Evolutionary conservation across 148 eudicot species (phyloP).

Genomic region (Fagopyrum tataricum): DNA sequence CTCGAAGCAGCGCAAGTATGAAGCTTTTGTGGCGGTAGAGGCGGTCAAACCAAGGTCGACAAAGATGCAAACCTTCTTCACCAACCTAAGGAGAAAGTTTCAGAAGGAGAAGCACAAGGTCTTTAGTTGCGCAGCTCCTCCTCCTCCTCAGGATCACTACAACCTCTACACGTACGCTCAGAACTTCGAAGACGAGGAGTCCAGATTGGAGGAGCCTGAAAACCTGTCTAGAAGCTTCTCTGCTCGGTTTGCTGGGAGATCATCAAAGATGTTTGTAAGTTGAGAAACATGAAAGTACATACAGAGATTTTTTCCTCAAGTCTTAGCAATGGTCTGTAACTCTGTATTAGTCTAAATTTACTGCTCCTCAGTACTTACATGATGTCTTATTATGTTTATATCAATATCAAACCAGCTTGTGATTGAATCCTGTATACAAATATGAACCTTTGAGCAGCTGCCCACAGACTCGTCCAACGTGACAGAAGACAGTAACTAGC

Average conservation of each 20-base stretch:
- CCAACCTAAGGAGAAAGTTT: neutral
- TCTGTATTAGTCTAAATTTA: no score
- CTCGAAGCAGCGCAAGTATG: neutral
- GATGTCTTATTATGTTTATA: no score
- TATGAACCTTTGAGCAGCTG: no score
- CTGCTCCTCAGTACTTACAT: no score
- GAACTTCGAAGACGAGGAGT: constrained; percentile 5
- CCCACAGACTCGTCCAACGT: no score
- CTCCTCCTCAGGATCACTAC: neutral
- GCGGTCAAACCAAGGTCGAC: neutral
- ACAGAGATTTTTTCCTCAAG: no score
- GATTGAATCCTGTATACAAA: no score
- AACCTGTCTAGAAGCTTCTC: constrained; percentile 7
- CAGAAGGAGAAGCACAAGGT: constrained; percentile 1
- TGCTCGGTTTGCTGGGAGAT: constrained; percentile 1
- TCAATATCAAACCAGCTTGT: no score
- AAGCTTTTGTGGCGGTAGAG: neutral
- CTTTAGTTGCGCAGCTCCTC: neutral
- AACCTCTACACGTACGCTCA: neutral
- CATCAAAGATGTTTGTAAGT: neutral
- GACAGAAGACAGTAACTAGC: no score
- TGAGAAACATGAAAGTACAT: neutral
- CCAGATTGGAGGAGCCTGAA: neutral
- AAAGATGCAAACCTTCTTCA: neutral
- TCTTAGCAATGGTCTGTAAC: neutral